Evolutionary conservation across 257 asterid species (phyloP), one percentile per base, ranked within the genome.

Genomic region (Paulownia fortunei): DNA sequence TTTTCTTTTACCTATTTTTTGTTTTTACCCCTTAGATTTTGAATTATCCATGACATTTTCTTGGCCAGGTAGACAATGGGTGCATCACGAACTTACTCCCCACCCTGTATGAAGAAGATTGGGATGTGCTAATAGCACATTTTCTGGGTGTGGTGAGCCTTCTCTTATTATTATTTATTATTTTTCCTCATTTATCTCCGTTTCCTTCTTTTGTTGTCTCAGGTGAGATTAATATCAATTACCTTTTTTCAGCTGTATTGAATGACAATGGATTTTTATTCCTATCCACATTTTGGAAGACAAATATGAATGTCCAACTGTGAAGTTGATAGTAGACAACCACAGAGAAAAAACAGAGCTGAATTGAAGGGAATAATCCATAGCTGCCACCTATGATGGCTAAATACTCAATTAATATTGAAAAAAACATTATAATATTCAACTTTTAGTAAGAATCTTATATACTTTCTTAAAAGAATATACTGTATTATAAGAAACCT

Each of bases 41-140:
- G 58, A 61, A 49, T 84, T 74, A 73, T 80, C 74, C 69, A 24
- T 47, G 69, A 39, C 71, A 51, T 80, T 68, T 78, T 64, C 56
- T 76, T 69, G 82, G 80, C 78, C 89, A 93, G 98, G 98, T 94
- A 36, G 99, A 94, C 79, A 78, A 94, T 79, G 99, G 99, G 54
- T 94, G 99, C 89, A 86, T 89, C 32, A 79, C 86, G n/a, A 88
- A 94, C 85, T 83, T 94, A 80, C 49, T 92, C 65, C 98, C 99
- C 6, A 64, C 94, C 37, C 86, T 94, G 70, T 74, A 90, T 79
- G 81, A 88, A 82, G 93, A 86, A 62, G 93, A 92, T 73, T 94
- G 98, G 98, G 99, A 94, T 84, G 98, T 92, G 75, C 89, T 94
- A 73, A 87, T 92, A 56, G 99, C 99, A 36, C 99, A 94, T 89